Percentiles rank a stretch among this genome's conserved stretches.
Conservation (phyloP, 2,329 filamentous ascomycete species). For the Berkeleyomyces basicola region DNA sequence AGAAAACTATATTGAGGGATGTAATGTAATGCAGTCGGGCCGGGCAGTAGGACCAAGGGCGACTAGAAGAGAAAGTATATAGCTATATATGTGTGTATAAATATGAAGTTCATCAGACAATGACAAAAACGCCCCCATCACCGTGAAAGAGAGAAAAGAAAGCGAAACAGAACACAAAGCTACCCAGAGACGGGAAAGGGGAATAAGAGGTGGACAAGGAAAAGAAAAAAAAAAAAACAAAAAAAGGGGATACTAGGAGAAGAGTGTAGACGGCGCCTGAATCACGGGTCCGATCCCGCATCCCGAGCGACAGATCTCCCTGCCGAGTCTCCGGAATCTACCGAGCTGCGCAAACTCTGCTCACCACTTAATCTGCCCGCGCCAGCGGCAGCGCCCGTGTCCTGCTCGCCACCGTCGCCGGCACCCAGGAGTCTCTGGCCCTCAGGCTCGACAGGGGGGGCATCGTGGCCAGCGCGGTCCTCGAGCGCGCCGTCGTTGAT, state of each 20-base stretch:
- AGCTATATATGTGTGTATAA: too few relatives aligned
- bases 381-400: neutral
- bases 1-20: neutral
- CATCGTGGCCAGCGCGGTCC: slow-evolving; percentile 2
- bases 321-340: neutral
- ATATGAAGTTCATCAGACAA: too few relatives aligned
- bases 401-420: neutral
- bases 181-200: neutral
- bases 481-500: slow-evolving; percentile 27
- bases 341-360: neutral
- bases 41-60: too few relatives aligned
- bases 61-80: too few relatives aligned
- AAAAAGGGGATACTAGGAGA: neutral
- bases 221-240: neutral
- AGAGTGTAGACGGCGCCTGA: too few relatives aligned
- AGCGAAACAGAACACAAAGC: neutral
- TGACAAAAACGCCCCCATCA: too few relatives aligned
- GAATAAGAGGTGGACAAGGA: neutral
- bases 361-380: neutral
- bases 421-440: neutral
- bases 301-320: neutral
- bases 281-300: neutral
- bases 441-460: neutral
- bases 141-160: neutral
- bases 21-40: too few relatives aligned